These are phyloP conservation scores for Rhamnella rubrinervis DNA, from an alignment of 331 rosid species.

Conservation along the genomic window DNA sequence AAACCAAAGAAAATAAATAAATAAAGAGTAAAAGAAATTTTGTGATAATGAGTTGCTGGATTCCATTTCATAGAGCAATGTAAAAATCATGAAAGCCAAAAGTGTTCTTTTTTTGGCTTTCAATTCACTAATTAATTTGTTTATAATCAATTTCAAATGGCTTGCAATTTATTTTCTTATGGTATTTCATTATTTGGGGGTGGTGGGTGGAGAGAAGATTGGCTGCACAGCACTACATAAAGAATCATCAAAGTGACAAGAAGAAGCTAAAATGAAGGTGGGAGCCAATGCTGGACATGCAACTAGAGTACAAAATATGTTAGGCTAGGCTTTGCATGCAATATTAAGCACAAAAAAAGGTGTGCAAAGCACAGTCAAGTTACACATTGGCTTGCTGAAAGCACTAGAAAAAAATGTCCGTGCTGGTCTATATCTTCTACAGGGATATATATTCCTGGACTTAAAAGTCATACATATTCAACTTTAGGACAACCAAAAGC, in stretches of 20 bases:
- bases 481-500: not conserved
- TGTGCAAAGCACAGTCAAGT: slow-evolving; percentile 17
- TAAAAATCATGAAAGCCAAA: no score
- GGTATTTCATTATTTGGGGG: no score
- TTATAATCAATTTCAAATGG: no score
- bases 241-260: no score
- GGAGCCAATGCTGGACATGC: slow-evolving; percentile 19
- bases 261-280: not conserved
- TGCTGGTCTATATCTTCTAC: not conserved
- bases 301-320: slow-evolving; percentile 10
- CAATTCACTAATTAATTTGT: no score
- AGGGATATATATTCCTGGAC: slow-evolving; percentile 10
- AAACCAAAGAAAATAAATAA: no score
- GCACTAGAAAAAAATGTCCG: slow-evolving; percentile 11
- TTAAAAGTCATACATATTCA: not conserved
- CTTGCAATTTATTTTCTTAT: no score
- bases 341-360: not conserved
- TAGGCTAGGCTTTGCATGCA: not conserved
- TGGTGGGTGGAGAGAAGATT: no score
- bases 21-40: slow-evolving; percentile 1
- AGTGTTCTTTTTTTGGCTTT: no score
- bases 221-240: no score
- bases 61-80: no score
- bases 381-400: slow-evolving; percentile 10
- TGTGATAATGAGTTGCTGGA: no score